Conservation (phyloP, 2,329 filamentous ascomycete genomes). For the Calonectria honghensis region DNA sequence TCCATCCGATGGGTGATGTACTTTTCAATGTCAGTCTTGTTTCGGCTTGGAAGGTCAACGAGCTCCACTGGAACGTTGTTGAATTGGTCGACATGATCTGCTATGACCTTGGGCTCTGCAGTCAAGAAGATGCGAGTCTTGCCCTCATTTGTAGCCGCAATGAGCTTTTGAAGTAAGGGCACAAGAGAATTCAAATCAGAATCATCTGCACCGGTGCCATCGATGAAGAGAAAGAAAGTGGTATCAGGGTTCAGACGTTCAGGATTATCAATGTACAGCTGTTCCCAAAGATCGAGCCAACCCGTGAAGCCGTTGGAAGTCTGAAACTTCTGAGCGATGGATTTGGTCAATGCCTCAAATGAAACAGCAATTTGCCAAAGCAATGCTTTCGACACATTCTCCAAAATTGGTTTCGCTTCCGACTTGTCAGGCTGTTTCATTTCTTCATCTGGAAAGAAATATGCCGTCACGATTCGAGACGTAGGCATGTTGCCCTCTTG, state of each 20-base stretch:
- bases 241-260: not conserved
- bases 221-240: not conserved
- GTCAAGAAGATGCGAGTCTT: not conserved
- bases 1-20: not conserved
- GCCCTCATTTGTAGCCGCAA: not conserved
- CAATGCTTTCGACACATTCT: not conserved
- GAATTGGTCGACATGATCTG: not conserved
- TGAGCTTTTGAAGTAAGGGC: not conserved
- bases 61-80: not conserved
- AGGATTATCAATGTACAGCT: not conserved
- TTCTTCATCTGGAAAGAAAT: not conserved
- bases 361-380: not conserved
- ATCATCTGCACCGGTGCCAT: not conserved
- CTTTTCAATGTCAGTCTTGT: not conserved
- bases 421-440: not conserved
- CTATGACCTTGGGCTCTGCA: not conserved
- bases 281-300: not conserved
- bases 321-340: not conserved
- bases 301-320: not conserved
- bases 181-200: not conserved
- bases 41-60: not conserved
- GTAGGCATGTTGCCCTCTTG: not conserved
- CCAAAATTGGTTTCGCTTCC: not conserved
- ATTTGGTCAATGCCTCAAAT: not conserved
- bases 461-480: not conserved